Base-by-base conservation (phyloP, 805 yeast species). In the Kazachstania psychrophila region DNA sequence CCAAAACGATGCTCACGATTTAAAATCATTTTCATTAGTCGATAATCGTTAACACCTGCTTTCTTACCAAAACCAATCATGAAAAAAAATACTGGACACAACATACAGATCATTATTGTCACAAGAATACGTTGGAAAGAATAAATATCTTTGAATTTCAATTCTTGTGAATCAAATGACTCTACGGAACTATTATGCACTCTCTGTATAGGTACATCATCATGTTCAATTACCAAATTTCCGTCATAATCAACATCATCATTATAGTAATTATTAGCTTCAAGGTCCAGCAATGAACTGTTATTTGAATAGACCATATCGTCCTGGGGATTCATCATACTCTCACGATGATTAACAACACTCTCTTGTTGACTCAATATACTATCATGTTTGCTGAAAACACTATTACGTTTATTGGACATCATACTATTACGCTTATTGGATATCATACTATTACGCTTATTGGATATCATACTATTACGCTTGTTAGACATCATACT, bases 1-100 rank as follows among this genome's bases (percentile, higher is more conserved):
- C 49, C 52, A 13, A 41, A 26, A 22, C 58, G 44, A 38, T 53
- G 51, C 14, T 51, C 41, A 8, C 41, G 33, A 31, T 48, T 48
- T 45, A 54, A 42, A 3, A 57, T 41, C 41, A 57, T 30, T 28
- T 45, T 45, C 54, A 54, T 49, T 15, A 57, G 23, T 22, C 46
- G 40, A 15, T 50, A 44, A 35, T 56, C 53, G 6, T 48, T 36
- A 3, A 45, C 28, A 9, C 56, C 53, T 14, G 39, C 37, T 19
- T 35, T 37, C 2, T 33, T 36, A 8, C 56, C 56, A 18, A 47
- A 16, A 6, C 53, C 56, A 23, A 56, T 46, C 43, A 56, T 49
- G 40, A 56, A 56, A 34, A 49, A 57, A 13, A 54, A 36, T 4
- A 58, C 57, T 15, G 62, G 61, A 4, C 49, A 30, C 4, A 54